Evolutionary conservation across 352 stramenopile genomes (phyloP).

Genomic region (Globisporangium megalacanthum): DNA sequence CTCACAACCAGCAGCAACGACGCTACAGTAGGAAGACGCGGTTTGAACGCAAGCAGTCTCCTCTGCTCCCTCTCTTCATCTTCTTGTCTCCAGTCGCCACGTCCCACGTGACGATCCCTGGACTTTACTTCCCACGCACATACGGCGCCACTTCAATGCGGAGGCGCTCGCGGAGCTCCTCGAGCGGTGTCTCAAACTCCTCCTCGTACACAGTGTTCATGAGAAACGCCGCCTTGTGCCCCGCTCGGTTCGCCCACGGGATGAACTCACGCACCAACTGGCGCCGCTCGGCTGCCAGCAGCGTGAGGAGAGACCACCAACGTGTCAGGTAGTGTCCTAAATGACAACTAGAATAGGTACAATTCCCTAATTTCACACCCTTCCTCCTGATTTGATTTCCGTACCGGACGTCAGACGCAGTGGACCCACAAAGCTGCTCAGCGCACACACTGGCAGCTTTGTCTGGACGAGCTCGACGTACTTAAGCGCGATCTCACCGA

Average conservation of each 20-base stretch:
- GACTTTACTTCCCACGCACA: constrained; percentile 20
- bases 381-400: neutral
- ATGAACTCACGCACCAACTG: constrained; percentile 87
- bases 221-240: constrained; percentile 65
- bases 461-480: constrained; percentile 97
- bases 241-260: constrained; percentile 90
- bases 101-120: neutral
- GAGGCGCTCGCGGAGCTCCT: constrained; percentile 74
- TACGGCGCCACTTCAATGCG: constrained; percentile 39
- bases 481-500: constrained; percentile 96
- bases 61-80: too few species aligned
- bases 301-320: neutral
- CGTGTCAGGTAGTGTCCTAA: too few species aligned
- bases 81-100: too few species aligned
- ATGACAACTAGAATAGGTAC: too few species aligned
- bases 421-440: constrained; percentile 89
- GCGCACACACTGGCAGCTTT: constrained; percentile 90
- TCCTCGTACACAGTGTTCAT: constrained; percentile 96
- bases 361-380: neutral
- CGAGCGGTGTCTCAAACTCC: constrained; percentile 90
- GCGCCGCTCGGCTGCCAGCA: constrained; percentile 46
- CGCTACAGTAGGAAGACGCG: too few species aligned
- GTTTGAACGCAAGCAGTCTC: too few species aligned
- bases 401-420: constrained; percentile 64
- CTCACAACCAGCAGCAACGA: too few species aligned